Evolutionary conservation across 306 rosid species (phyloP), one percentile per base, ranked within the genome.

Genomic region (Luffa aegyptiaca): DNA sequence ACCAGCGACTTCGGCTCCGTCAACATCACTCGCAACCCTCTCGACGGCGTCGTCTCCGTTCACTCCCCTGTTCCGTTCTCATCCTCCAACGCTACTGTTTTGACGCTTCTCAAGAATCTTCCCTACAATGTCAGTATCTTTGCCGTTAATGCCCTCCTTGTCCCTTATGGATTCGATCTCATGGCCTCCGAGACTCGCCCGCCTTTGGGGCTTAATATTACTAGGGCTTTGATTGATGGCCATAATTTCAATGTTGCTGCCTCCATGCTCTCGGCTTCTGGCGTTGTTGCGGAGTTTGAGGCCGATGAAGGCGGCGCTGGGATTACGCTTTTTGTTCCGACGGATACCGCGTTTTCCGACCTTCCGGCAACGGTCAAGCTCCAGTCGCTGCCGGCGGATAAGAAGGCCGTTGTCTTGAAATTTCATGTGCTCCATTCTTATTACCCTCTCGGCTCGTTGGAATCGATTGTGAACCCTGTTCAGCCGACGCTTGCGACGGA

Each of bases 401-500:
- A 84, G 84, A 96, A 96, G 57, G 93, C 96, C 0, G 94, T 93
- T 10, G 93, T 96, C 49, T 83, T 96, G 44, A 90, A 88, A 80
- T 90, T 87, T 59, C 99, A 96, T 46, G 99, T 93, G 26, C 88
- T 96, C 0, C 99, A 89, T 41, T 92, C 99, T 0, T 96, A 96
- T 81, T 96, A 96, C 57, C 98, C 99, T 2, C 76, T 96, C 53
- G 99, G 99, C 0, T 91, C 99, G 2, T 85, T 96, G 16, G 87
- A 96, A 81, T 91, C 97, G 3, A 88, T 93, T 7, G 97, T 90
- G 79, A 96, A 96, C 80, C 99, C 99, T 1, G 85, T 91, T n/a
- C 93, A 93, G 76, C 99, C 99, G n/a, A 96, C 99, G 9, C 83
- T 96, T 26, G 99, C 99, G 0, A 96, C 99, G 0, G 98, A 96